phyloP scores from a whole-genome alignment of 495 filamentous ascomycete genomes.

The Cenococcum geophilum region DNA sequence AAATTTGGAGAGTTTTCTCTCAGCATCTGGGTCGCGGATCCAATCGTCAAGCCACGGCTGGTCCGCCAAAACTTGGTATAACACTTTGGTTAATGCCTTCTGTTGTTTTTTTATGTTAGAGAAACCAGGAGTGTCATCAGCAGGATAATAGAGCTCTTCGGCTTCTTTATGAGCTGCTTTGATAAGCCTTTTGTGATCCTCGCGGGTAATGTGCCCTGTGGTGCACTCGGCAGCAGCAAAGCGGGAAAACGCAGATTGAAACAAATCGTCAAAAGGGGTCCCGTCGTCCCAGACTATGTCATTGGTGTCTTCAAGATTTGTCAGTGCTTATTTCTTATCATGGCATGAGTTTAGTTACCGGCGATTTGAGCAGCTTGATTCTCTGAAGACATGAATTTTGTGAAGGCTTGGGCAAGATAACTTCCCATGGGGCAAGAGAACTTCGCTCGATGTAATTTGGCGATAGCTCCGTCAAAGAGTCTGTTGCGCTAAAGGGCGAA shows the following conservation, averaged over 20 bases:
- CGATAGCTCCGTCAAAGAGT: too few relatives aligned
- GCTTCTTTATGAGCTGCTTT: neutral
- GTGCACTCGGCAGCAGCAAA: neutral
- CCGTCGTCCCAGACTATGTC: neutral
- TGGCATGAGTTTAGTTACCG: neutral
- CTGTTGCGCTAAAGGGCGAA: too few relatives aligned
- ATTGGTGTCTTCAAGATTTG: neutral
- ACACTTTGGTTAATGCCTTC: conserved; percentile 24
- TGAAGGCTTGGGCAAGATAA: too few relatives aligned
- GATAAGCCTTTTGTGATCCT: neutral
- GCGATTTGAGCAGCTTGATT: neutral
- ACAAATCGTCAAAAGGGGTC: neutral
- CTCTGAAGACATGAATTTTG: too few relatives aligned
- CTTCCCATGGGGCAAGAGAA: too few relatives aligned
- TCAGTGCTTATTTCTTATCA: neutral
- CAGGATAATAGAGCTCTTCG: neutral
- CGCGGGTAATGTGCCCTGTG: neutral
- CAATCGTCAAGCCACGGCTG: conserved; percentile 29
- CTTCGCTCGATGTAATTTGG: too few relatives aligned
- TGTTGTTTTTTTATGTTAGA: conserved; percentile 17
- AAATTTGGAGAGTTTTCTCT: conserved; percentile 27
- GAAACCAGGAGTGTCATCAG: neutral
- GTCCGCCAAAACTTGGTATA: conserved; percentile 26
- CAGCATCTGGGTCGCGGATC: conserved; percentile 27
- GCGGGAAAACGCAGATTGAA: neutral